Percentiles rank a stretch among this genome's conserved stretches.
Conservation (phyloP, 257 asterid species). For the Ocimum tenuiflorum region DNA sequence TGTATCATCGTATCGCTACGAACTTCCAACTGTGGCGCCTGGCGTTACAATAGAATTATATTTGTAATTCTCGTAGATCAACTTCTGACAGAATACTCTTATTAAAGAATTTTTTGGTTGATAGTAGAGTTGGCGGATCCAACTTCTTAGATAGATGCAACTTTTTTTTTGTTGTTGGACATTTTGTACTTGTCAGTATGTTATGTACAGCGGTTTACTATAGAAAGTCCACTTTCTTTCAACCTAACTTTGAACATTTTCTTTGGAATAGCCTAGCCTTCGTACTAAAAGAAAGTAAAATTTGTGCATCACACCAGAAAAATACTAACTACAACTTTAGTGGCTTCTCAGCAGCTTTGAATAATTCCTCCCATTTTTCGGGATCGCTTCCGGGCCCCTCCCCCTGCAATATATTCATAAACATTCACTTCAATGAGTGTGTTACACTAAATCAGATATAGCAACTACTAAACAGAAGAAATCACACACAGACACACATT, state of each 20-base stretch:
- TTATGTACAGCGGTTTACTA: neutral
- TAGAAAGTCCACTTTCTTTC: neutral
- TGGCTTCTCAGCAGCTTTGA: slow-evolving; percentile 41
- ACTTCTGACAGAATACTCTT: too few species aligned
- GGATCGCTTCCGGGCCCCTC: slow-evolving; percentile 88
- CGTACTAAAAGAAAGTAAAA: too few species aligned
- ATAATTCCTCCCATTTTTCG: slow-evolving; percentile 61
- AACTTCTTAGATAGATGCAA: too few species aligned
- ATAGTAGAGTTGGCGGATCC: too few species aligned
- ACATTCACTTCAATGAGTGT: neutral
- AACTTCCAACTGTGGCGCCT: too few species aligned
- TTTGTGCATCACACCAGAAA: neutral
- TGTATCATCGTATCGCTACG: too few species aligned
- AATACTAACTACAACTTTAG: slow-evolving; percentile 2
- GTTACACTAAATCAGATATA: neutral
- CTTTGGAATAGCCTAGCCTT: too few species aligned
- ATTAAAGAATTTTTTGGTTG: too few species aligned
- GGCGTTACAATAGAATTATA: too few species aligned
- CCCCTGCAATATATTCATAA: slow-evolving; percentile 50
- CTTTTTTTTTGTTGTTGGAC: too few species aligned
- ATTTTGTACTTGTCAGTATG: neutral
- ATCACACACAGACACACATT: too few species aligned
- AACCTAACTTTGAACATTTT: neutral
- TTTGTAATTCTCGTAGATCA: too few species aligned
- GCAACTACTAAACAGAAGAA: neutral